These are phyloP conservation scores for Exophiala sp. DNA, from an alignment of 2,329 filamentous ascomycete genomes.

Conservation along the genomic window DNA sequence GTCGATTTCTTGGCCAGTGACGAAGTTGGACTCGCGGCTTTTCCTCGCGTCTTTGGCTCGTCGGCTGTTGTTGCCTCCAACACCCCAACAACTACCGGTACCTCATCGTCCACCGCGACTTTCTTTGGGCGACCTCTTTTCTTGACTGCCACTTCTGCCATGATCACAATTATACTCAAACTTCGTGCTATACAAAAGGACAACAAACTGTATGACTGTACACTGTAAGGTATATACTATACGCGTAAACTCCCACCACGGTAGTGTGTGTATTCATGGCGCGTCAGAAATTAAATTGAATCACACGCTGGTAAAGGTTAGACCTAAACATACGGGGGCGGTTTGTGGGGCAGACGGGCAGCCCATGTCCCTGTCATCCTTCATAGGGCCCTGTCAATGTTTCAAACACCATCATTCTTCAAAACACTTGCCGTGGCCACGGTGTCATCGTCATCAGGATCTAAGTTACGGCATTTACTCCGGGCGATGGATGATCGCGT, in stretches of 20 bases:
- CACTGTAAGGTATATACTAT: too few species aligned
- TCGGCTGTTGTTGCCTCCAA: neutral
- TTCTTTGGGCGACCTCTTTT: constrained; percentile 24
- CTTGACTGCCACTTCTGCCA: constrained; percentile 15
- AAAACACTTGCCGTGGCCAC: neutral
- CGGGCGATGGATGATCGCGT: neutral
- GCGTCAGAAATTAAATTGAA: neutral
- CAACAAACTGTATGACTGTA: too few species aligned
- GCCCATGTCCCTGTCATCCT: too few species aligned
- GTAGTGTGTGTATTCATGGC: neutral
- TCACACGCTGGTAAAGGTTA: neutral
- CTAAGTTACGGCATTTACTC: neutral
- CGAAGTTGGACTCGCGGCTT: neutral
- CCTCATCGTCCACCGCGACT: neutral
- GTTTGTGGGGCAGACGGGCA: neutral
- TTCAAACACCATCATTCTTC: neutral
- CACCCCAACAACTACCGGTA: too few species aligned
- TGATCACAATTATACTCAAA: too few species aligned
- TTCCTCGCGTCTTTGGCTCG: neutral
- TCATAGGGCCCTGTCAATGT: neutral
- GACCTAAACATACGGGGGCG: neutral
- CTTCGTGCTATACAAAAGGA: too few species aligned
- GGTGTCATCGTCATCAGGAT: too few species aligned
- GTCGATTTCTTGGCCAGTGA: constrained; percentile 1
- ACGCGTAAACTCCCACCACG: too few species aligned